These are phyloP conservation scores for Bipolaris cookei DNA, from an alignment of 2,329 filamentous ascomycete genomes.

Conservation along the genomic window DNA sequence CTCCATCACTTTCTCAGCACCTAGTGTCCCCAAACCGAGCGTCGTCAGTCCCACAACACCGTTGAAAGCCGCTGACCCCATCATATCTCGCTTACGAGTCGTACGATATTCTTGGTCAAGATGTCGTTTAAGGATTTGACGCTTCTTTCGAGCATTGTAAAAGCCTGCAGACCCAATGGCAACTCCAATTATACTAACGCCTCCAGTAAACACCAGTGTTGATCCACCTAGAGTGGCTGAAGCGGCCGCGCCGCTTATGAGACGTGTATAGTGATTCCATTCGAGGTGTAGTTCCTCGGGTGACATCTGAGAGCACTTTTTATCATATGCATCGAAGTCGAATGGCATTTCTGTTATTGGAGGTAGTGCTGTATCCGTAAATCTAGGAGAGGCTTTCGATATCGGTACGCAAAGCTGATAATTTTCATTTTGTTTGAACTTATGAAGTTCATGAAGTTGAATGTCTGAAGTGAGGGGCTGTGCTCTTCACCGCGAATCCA, in stretches of 20 bases:
- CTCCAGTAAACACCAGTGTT: neutral
- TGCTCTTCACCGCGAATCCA: neutral
- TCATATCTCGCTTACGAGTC: slow-evolving; percentile 2
- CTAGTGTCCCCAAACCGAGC: neutral
- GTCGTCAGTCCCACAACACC: slow-evolving; percentile 2
- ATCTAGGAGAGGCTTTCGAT: neutral
- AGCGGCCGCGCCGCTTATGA: neutral
- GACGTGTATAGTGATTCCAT: slow-evolving; percentile 8
- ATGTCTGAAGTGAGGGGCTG: neutral
- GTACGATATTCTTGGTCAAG: neutral
- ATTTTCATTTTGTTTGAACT: neutral
- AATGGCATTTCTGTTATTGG: neutral
- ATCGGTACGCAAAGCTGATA: neutral
- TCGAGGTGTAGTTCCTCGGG: neutral
- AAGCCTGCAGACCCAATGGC: slow-evolving; percentile 4
- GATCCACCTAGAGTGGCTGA: neutral
- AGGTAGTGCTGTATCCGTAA: neutral
- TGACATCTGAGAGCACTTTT: slow-evolving; percentile 2
- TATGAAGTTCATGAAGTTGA: neutral
- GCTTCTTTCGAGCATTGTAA: slow-evolving; percentile 6
- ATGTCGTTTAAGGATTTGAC: neutral
- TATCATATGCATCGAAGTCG: neutral
- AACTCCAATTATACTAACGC: slow-evolving; percentile 3
- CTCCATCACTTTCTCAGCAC: slow-evolving; percentile 4
- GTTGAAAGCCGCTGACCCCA: slow-evolving; percentile 1